Conservation (phyloP, 768 basidiomycete genomes). For the Melanogaster broomeanus region DNA sequence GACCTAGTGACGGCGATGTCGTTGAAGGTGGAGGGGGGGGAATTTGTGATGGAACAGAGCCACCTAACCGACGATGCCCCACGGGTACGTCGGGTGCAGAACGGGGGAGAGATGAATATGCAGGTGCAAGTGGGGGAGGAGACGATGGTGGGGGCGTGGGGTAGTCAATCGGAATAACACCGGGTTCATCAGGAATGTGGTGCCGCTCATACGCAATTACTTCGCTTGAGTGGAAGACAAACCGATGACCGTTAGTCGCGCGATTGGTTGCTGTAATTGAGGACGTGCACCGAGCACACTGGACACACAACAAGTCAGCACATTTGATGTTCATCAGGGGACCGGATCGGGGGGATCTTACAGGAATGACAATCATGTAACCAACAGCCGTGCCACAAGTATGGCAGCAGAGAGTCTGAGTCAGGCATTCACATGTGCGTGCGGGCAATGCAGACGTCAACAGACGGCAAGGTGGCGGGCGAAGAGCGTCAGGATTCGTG, state of each 20-base stretch:
- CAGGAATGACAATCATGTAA: constrained; percentile 78
- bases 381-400: constrained; percentile 75
- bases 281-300: constrained; percentile 74
- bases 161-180: constrained; percentile 51
- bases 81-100: constrained; percentile 26
- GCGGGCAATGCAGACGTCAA: constrained; percentile 30
- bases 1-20: constrained; percentile 10
- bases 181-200: constrained; percentile 64
- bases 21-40: constrained; percentile 23
- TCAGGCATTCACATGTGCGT: constrained; percentile 84
- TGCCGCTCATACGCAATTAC: constrained; percentile 63
- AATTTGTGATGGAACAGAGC: constrained; percentile 16
- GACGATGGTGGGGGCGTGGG: constrained; percentile 32
- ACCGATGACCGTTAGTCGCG: constrained; percentile 81
- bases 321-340: constrained; percentile 10
- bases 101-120: constrained; percentile 30
- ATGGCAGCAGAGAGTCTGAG: constrained; percentile 79
- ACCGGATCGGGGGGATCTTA: constrained; percentile 20
- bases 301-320: constrained; percentile 10
- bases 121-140: constrained; percentile 30
- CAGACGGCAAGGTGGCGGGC: constrained; percentile 40
- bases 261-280: constrained; percentile 67
- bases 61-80: constrained; percentile 21
- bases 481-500: constrained; percentile 45
- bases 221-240: constrained; percentile 81